These are phyloP conservation scores for Elaeis oleifera DNA, from an alignment of 202 grass and related monocot genomes.

Conservation along the genomic window DNA sequence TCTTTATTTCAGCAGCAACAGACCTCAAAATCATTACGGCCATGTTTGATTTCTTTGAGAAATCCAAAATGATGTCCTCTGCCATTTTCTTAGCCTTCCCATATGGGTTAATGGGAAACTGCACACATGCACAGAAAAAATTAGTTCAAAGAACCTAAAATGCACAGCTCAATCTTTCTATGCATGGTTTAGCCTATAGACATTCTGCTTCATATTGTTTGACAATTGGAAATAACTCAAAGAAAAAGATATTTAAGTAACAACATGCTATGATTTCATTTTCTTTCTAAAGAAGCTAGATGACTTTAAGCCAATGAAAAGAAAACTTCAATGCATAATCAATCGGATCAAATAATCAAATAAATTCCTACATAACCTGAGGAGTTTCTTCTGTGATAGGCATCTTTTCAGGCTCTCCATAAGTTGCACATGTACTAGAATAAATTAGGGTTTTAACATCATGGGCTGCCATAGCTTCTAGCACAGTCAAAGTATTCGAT, in stretches of 20 bases:
- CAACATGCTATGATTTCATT: background rate
- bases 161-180: background rate
- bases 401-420: constrained; percentile 92
- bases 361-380: constrained; percentile 41
- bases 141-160: background rate
- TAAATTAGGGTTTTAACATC: constrained; percentile 80
- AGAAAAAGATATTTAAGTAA: too few species aligned
- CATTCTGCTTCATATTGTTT: too few species aligned
- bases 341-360: background rate
- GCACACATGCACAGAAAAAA: constrained; percentile 3
- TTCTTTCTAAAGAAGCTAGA: background rate
- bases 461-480: constrained; percentile 71
- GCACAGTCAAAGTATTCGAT: constrained; percentile 64
- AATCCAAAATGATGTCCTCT: constrained; percentile 95
- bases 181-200: too few species aligned
- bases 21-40: constrained; percentile 94
- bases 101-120: constrained; percentile 95
- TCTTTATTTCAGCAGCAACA: background rate
- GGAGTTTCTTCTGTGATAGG: constrained; percentile 94
- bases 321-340: background rate
- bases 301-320: background rate
- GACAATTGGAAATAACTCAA: too few species aligned
- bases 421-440: constrained; percentile 92
- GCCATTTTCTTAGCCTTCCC: constrained; percentile 99
- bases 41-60: constrained; percentile 66